Evolutionary conservation across 192 early-diverging fungal genomes (phyloP).

Genomic region (Lobosporangium transversale): DNA sequence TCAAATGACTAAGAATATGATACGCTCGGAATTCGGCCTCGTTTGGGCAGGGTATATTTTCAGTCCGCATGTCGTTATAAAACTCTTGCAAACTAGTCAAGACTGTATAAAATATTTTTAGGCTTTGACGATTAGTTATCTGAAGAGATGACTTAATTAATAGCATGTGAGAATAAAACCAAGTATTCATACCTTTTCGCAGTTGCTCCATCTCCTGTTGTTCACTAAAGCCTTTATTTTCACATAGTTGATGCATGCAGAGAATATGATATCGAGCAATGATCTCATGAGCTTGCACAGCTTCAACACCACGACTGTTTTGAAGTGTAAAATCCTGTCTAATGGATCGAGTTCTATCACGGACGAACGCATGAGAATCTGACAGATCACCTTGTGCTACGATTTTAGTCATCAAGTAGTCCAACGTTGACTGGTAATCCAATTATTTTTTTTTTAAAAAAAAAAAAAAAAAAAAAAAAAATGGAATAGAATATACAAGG

Average conservation of each 20-base stretch:
- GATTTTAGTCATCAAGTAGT: slow-evolving; percentile 69
- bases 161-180: neutral
- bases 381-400: slow-evolving; percentile 65
- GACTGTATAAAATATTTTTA: slow-evolving; percentile 58
- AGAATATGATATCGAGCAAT: slow-evolving; percentile 91
- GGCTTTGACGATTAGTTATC: neutral
- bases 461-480: too few species aligned
- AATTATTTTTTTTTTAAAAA: too few species aligned
- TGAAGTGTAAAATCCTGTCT: slow-evolving; percentile 89
- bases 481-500: neutral
- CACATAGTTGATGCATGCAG: slow-evolving; percentile 77
- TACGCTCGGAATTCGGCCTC: slow-evolving; percentile 94
- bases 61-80: slow-evolving; percentile 78
- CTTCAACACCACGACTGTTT: slow-evolving; percentile 75
- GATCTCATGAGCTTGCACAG: slow-evolving; percentile 77
- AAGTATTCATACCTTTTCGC: slow-evolving; percentile 71
- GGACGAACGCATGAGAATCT: slow-evolving; percentile 81
- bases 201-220: slow-evolving; percentile 92
- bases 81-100: slow-evolving; percentile 87
- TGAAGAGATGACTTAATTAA: neutral
- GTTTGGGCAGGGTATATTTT: slow-evolving; percentile 68
- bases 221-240: slow-evolving; percentile 70
- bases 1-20: slow-evolving; percentile 79
- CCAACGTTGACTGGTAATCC: slow-evolving; percentile 58
- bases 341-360: slow-evolving; percentile 87